A percentile compares a stretch with the other conserved stretches of the same genome.
These are phyloP conservation scores for Fibroporia radiculosa DNA, from an alignment of 768 basidiomycete species.

Conservation along the genomic window DNA sequence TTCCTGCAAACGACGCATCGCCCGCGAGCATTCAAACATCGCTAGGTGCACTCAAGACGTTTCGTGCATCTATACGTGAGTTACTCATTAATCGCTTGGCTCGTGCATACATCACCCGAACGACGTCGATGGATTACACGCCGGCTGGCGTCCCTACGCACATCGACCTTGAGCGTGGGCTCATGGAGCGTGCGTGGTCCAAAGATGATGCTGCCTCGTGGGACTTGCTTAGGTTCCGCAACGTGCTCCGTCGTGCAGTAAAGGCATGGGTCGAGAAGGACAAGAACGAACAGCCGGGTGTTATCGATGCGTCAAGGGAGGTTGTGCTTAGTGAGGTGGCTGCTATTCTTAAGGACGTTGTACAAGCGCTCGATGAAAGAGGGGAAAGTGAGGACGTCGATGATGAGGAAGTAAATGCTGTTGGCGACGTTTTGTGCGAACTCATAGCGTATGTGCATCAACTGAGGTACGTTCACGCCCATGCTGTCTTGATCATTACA, in stretches of 20 bases:
- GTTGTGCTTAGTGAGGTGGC: constrained; percentile 60
- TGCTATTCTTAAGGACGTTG: constrained; percentile 60
- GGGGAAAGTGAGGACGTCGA: constrained; percentile 52
- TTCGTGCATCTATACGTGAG: constrained; percentile 57
- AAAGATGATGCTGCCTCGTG: constrained; percentile 60
- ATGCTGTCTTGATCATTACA: background rate
- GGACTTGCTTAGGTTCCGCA: constrained; percentile 55
- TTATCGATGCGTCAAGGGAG: constrained; percentile 13
- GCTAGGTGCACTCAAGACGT: constrained; percentile 34
- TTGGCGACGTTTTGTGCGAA: constrained; percentile 54
- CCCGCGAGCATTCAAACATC: constrained; percentile 18
- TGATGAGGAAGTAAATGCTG: constrained; percentile 59
- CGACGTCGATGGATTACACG: constrained; percentile 44
- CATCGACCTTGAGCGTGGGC: constrained; percentile 51
- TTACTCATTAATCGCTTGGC: constrained; percentile 56
- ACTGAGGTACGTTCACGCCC: constrained; percentile 41
- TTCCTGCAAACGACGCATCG: constrained; percentile 31
- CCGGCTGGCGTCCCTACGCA: constrained; percentile 53
- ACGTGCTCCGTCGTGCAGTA: constrained; percentile 44
- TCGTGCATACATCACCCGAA: constrained; percentile 53
- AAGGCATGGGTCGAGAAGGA: constrained; percentile 47
- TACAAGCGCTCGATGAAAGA: constrained; percentile 56
- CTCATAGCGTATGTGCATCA: constrained; percentile 50
- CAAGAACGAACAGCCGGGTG: constrained; percentile 21
- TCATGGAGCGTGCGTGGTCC: constrained; percentile 70